phyloP scores from a whole-genome alignment of 2,329 filamentous ascomycete genomes.

The Fusarium oligoseptatum region DNA sequence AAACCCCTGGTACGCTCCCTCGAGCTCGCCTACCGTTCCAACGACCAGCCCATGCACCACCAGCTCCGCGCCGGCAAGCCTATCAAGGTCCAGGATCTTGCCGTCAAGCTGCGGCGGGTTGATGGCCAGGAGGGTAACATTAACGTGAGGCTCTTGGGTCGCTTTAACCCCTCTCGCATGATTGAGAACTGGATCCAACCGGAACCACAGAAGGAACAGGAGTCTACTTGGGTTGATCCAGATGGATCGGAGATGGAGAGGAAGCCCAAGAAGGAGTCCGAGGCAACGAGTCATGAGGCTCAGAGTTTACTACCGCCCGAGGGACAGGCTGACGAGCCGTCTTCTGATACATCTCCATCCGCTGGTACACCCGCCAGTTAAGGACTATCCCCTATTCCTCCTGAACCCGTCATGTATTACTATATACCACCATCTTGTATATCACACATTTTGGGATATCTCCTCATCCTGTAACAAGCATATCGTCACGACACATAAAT shows the following conservation, averaged over 20 bases:
- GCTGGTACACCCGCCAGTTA: not conserved
- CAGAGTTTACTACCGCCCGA: not conserved
- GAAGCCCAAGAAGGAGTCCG: not conserved
- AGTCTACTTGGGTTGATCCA: not conserved
- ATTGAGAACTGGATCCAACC: slow-evolving; percentile 31
- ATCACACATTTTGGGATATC: slow-evolving; percentile 11
- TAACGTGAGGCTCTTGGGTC: slow-evolving; percentile 41
- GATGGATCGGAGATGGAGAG: not conserved
- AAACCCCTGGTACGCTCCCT: slow-evolving; percentile 46
- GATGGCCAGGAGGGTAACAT: slow-evolving; percentile 36
- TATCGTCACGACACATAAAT: slow-evolving; percentile 1
- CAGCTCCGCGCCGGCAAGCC: slow-evolving; percentile 32
- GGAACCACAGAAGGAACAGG: not conserved
- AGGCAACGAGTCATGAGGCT: not conserved
- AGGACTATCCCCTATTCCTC: not conserved
- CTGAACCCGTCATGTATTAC: not conserved
- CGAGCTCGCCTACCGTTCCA: slow-evolving; percentile 43
- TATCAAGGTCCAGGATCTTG: slow-evolving; percentile 27
- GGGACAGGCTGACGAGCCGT: not conserved
- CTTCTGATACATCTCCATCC: not conserved
- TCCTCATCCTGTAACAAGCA: slow-evolving; percentile 2
- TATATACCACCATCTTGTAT: slow-evolving; percentile 24
- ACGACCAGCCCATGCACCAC: slow-evolving; percentile 45
- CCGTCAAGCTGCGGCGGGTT: slow-evolving; percentile 38
- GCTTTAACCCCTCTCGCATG: slow-evolving; percentile 40